Evolutionary conservation across 192 early-diverging fungal genomes (phyloP).

Genomic region (Coemansia guatemalensis): DNA sequence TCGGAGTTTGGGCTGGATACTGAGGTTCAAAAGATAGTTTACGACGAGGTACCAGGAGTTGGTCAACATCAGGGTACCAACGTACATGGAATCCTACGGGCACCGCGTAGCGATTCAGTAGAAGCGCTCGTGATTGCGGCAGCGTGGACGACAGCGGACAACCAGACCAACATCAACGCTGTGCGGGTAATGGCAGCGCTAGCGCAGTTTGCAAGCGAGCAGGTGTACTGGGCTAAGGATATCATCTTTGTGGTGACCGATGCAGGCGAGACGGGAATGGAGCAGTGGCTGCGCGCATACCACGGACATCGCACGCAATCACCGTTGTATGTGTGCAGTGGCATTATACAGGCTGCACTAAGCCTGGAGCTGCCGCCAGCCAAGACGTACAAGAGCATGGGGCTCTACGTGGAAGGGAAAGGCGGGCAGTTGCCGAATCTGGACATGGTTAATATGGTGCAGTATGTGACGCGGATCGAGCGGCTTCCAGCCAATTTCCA

Average conservation of each 20-base stretch:
- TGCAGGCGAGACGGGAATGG: constrained; percentile 68
- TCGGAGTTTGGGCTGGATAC: constrained; percentile 34
- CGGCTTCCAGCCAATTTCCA: constrained; percentile 54
- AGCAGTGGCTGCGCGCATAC: constrained; percentile 88
- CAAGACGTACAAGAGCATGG: constrained; percentile 57
- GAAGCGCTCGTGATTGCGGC: constrained; percentile 86
- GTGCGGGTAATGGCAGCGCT: constrained; percentile 40
- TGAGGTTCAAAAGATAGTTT: constrained; percentile 37
- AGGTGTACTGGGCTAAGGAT: constrained; percentile 91
- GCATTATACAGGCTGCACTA: constrained; percentile 83
- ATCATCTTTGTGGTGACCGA: constrained; percentile 86
- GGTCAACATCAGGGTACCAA: constrained; percentile 59
- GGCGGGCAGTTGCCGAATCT: constrained; percentile 92
- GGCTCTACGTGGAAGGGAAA: constrained; percentile 80
- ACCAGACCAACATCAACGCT: constrained; percentile 39
- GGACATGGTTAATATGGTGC: constrained; percentile 82
- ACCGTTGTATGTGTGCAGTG: constrained; percentile 56
- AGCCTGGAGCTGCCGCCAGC: constrained; percentile 81
- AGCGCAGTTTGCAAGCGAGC: constrained; percentile 49
- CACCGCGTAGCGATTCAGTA: constrained; percentile 83
- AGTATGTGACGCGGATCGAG: constrained; percentile 54
- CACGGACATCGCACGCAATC: constrained; percentile 60
- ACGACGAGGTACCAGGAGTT: constrained; percentile 30
- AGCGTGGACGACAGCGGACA: constrained; percentile 69
- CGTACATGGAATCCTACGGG: constrained; percentile 76